These are phyloP conservation scores for Cymodocea nodosa DNA, from an alignment of 116 monocot species.

Conservation along the genomic window DNA sequence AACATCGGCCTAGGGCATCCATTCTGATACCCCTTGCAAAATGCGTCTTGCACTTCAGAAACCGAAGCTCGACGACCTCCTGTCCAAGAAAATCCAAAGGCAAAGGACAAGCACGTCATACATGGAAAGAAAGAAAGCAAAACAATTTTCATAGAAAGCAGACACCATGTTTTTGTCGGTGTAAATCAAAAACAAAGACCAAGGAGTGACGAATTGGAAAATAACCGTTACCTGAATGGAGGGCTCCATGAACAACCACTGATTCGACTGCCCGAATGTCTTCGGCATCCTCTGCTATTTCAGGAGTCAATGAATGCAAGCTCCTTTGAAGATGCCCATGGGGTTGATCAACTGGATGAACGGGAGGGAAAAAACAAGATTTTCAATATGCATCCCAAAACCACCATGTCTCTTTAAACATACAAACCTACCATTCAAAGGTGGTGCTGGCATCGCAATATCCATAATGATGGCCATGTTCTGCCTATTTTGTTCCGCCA, in stretches of 20 bases:
- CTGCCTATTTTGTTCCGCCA: conserved; percentile 58
- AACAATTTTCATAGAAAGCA: background rate
- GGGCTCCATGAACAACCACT: conserved; percentile 53
- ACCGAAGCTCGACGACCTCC: conserved; percentile 40
- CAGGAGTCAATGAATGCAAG: conserved; percentile 60
- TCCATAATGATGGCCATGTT: conserved; percentile 67
- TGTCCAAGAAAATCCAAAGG: conserved; percentile 2
- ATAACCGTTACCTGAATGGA: conserved; percentile 51
- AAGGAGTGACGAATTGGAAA: too few relatives aligned
- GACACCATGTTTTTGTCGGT: too few relatives aligned
- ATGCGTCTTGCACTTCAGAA: conserved; percentile 42
- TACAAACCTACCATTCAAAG: conserved; percentile 41
- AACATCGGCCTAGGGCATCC: conserved; percentile 23
- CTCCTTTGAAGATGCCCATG: conserved; percentile 29
- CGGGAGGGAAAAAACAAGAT: background rate
- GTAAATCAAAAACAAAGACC: too few relatives aligned
- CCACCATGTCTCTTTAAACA: background rate
- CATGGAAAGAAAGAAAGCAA: background rate
- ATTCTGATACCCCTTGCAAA: conserved; percentile 17
- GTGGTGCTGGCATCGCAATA: conserved; percentile 66
- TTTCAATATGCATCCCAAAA: too few relatives aligned
- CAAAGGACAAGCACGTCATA: background rate
- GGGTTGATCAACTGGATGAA: conserved; percentile 21
- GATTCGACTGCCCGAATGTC: conserved; percentile 58
- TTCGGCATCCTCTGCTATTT: conserved; percentile 40